Evolutionary conservation across 805 yeast species (phyloP), one percentile per base, ranked within the genome.

Genomic region (Diddensiella caesifluorescens): DNA sequence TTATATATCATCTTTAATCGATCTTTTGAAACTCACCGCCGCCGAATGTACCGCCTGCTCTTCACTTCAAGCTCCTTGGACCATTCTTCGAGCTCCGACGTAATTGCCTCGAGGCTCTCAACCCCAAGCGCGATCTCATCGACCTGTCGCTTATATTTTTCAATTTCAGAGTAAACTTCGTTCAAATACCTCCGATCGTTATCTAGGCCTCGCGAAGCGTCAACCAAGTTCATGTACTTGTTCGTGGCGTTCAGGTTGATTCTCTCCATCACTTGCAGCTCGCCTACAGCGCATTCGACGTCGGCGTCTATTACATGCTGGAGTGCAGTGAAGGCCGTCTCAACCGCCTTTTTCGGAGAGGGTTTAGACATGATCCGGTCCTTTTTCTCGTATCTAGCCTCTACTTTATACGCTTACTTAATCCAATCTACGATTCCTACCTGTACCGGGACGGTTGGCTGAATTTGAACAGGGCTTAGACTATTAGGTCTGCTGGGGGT

Each of bases 21-120:
- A 9, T 12, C 9, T 9, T 25, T 12, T 9, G 19, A 13, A 29
- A 28, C 18, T 18, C 41, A 10, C 22, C 29, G 22, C 15, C 22
- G 25, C 12, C 15, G 32, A 23, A 31, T 4, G 35, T 35, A 42
- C 16, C 53, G 38, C 6, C 54, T 40, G 9, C 46, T 51, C 52
- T 76, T 74, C 4, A 67, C 67, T 32, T 69, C 76, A 38, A 80
- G 52, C 51, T 79, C 84, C 20, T 65, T 59, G 4, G 80, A 69
- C 75, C 83, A 79, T 45, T 70, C 73, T 43, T 80, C 84, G 26
- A 83, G 52, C 48, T 83, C 88, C 19, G 62, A 60, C 7, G 74
- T 69, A 2, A 83, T 48, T 2, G 53, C 57, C 36, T 72, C 76
- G 23, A 78, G 56, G 28, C 65, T 34, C 12, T 41, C 47, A 20